Conservation (phyloP, 2,329 filamentous ascomycete genomes). For the Purpureocillium takamizusanense region DNA sequence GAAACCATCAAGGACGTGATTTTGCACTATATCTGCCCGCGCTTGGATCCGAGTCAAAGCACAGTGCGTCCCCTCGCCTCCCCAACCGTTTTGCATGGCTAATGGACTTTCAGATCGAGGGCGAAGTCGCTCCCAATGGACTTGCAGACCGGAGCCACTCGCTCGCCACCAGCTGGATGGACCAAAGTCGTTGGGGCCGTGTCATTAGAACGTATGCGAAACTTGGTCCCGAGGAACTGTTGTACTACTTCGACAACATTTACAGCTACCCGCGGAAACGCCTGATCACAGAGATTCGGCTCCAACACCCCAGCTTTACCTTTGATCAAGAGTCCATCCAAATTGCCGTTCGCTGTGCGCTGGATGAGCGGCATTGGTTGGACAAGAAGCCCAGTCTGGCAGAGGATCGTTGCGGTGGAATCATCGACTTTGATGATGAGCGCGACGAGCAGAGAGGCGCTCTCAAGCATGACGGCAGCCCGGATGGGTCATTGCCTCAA, state of each 20-base stretch:
- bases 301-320: constrained; percentile 31
- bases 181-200: constrained; percentile 26
- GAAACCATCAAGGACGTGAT: constrained; percentile 35
- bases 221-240: constrained; percentile 38
- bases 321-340: constrained; percentile 36
- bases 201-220: constrained; percentile 39
- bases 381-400: constrained; percentile 20
- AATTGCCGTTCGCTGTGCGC: constrained; percentile 24
- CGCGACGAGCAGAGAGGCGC: constrained; percentile 20
- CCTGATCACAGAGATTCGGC: constrained; percentile 31
- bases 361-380: constrained; percentile 28
- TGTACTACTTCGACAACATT: constrained; percentile 37
- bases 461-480: constrained; percentile 25
- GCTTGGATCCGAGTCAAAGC: constrained; percentile 26
- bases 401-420: constrained; percentile 25
- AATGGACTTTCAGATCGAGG: not conserved
- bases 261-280: constrained; percentile 35
- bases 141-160: constrained; percentile 18
- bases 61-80: constrained; percentile 17
- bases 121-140: constrained; percentile 10
- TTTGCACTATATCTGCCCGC: constrained; percentile 36
- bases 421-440: constrained; percentile 31
- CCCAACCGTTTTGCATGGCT: not conserved
- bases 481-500: constrained; percentile 24
- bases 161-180: constrained; percentile 23